Base-by-base conservation (phyloP, 208 protist species). In the Angomonas ambiguus region DNA sequence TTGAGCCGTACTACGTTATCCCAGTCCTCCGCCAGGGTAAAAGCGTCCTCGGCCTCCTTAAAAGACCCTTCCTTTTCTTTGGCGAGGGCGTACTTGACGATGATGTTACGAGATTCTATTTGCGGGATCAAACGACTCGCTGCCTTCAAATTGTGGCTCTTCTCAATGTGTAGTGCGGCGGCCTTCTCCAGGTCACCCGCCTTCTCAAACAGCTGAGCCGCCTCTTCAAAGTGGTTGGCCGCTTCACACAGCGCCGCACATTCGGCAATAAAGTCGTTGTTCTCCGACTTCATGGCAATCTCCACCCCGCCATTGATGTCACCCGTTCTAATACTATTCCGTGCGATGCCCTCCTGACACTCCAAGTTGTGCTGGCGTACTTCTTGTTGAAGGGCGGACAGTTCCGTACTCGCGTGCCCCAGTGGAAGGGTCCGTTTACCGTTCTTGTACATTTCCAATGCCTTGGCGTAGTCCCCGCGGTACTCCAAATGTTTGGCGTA, bases 401-500 rank as follows among this genome's bases (percentile, higher is more conserved):
- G 83, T 73, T 92, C 77, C 2, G 87, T 90, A 74, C 90, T 86
- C 2, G 79, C 78, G 68, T 93, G 84, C 2, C 90, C 90, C 5
- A 84, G 89, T 2, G 91, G 91, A 24, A 85, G 60, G 32, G 63
- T 33, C 48, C 86, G 74, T 33, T 76, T 70, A 18, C 87, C 91
- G 45, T 75, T 78, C 69, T 82, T 82, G 69, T 84, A 97, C 87
- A 96, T 93, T 69, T 96, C 91, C 13, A 94, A 70, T 16, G 94
- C 94, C 63, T 88, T 90, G 8, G 68, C 72, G 71, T 94, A 97
- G 71, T 98, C 96, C 18, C 95, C 96, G 27, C 94, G 92, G 64
- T 98, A 94, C 83, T 99, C 96, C 31, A 98, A 81, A 74, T 98
- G 96, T 71, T 96, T 82, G 1, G 95, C 97, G 62, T 97, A 98